Evolutionary conservation across 176 grass and related monocot species (phyloP), one percentile per base, ranked within the genome.

Genomic region (Ensete ventricosum): DNA sequence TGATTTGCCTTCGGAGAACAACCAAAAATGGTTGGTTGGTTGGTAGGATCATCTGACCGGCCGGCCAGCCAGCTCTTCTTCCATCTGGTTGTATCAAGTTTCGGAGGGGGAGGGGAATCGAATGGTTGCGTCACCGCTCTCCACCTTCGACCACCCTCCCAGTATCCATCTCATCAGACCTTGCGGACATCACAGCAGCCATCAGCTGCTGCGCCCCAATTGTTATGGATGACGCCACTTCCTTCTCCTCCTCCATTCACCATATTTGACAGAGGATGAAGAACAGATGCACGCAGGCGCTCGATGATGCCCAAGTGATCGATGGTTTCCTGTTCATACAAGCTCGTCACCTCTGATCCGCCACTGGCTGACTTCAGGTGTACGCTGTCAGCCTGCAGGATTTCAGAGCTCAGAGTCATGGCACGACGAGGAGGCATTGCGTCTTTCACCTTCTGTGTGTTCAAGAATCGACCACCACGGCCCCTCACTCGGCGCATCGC

Each of bases 1-100:
- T 99, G 95, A 99, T 74, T 99, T 99, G 95, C 95, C 95, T 85
- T 79, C 81, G 88, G 81, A 69, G 34, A 72, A 73, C 90, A 85
- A 52, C 82, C 82, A 81, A 53, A 81, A 53, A 81, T 64, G 84
- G 55, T 25, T 25, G 24, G 24, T 24, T 24, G 0, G 24, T 25
- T 63, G 60, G 59, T 26, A 72, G 73, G 67, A 71, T 79, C 29
- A 29, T 29, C 29, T 29, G 29, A 29, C 29, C 2, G 29, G 29
- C 29, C n/a, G n/a, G n/a, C n/a, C n/a, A 2, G 29, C 29, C 29
- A 29, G 59, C 76, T 69, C 82, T 62, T 81, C 62, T 62, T 81
- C 62, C 81, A 80, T 78, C 74, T 72, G 74, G 74, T 55, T 48
- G 78, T 24, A 59, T 21, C 6, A 62, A 79, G 73, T 55, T 50